Evolutionary conservation across 2,329 filamentous ascomycete species (phyloP).

Genomic region (Fusarium aywerte): DNA sequence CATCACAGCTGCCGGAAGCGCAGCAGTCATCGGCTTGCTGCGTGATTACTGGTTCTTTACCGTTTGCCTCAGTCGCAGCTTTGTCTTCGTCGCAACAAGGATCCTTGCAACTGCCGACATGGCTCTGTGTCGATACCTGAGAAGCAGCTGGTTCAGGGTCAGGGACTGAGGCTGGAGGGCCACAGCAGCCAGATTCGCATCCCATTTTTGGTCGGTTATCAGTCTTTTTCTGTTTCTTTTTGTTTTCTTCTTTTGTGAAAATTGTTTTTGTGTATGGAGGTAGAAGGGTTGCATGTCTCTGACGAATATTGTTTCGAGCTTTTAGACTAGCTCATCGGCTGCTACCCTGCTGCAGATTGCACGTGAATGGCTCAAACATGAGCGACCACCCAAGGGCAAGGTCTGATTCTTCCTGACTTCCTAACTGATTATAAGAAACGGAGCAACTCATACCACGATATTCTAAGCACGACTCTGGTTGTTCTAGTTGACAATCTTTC

Average conservation of each 20-base stretch:
- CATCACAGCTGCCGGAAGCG: background rate
- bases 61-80: background rate
- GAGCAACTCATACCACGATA: no score
- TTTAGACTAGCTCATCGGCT: conserved; percentile 1
- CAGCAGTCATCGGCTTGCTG: background rate
- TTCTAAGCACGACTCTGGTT: no score
- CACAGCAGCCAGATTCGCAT: conserved; percentile 29
- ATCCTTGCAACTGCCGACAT: conserved; percentile 10
- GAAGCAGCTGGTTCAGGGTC: background rate
- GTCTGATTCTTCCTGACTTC: background rate
- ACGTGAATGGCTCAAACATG: conserved; percentile 24
- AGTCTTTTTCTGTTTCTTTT: background rate
- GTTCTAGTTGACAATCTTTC: no score
- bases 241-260: background rate
- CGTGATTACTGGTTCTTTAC: background rate
- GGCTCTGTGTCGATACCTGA: background rate
- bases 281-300: background rate
- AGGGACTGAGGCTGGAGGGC: conserved; percentile 3
- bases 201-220: conserved; percentile 13
- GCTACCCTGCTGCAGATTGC: background rate
- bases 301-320: background rate
- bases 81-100: conserved; percentile 12
- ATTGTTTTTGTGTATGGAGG: background rate
- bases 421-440: no score
- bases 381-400: background rate